Percentiles rank a stretch among this genome's conserved stretches.
Evolutionary conservation across 2,329 filamentous ascomycete species (phyloP).

Genomic region (Venturia oleaginea): DNA sequence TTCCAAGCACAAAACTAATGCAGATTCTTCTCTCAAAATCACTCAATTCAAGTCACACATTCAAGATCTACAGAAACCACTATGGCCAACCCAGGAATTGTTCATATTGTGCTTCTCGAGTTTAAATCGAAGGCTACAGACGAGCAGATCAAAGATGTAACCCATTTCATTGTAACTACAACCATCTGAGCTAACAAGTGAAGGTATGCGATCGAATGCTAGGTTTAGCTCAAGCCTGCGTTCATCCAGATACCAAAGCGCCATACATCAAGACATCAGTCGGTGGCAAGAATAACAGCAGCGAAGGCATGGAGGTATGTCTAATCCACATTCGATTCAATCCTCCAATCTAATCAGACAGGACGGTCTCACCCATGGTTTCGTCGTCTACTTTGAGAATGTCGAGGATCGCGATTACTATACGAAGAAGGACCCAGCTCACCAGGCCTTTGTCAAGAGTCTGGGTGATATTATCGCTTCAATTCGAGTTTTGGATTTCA

Average conservation of each 20-base stretch:
- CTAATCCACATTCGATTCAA: background rate
- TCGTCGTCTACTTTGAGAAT: conserved; percentile 58
- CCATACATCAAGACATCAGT: conserved; percentile 51
- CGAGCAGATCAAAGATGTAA: conserved; percentile 48
- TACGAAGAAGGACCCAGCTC: conserved; percentile 53
- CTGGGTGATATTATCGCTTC: conserved; percentile 42
- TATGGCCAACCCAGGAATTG: conserved; percentile 44
- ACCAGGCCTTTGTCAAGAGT: conserved; percentile 50
- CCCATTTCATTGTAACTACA: conserved; percentile 16
- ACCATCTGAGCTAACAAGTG: conserved; percentile 10
- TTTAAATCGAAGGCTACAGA: conserved; percentile 47
- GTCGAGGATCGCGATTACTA: conserved; percentile 61
- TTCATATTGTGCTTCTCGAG: conserved; percentile 61
- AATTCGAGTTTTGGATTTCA: conserved; percentile 53
- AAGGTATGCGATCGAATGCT: conserved; percentile 51
- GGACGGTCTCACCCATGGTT: conserved; percentile 59
- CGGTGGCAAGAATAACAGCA: conserved; percentile 54
- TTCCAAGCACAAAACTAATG: background rate
- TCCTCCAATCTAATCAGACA: conserved; percentile 13
- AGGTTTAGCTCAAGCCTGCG: conserved; percentile 47
- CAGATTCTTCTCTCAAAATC: background rate
- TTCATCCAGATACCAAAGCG: conserved; percentile 48
- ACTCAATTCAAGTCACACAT: background rate
- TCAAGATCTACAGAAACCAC: conserved; percentile 14
- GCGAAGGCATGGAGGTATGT: conserved; percentile 51